Evolutionary conservation across 2,329 filamentous ascomycete genomes (phyloP).

Genomic region (Chalaropsis thielavioides): DNA sequence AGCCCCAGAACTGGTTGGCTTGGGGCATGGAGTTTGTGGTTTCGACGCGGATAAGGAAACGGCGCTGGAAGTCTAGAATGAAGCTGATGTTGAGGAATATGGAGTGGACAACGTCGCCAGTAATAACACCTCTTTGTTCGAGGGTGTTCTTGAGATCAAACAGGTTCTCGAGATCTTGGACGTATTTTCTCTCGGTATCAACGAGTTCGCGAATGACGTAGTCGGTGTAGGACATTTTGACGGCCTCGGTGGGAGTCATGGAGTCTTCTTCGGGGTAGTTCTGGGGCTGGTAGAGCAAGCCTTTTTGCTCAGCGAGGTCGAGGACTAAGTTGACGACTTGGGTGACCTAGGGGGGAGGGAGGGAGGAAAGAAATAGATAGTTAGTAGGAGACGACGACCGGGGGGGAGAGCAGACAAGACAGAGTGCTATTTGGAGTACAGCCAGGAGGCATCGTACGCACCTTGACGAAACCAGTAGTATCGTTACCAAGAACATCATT

Average conservation of each 20-base stretch:
- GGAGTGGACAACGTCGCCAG: conserved; percentile 79
- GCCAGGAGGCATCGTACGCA: conserved; percentile 32
- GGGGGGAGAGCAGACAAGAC: neutral
- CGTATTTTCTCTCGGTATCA: conserved; percentile 92
- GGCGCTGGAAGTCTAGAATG: conserved; percentile 85
- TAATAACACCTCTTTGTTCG: conserved; percentile 74
- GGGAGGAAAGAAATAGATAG: conserved; percentile 8
- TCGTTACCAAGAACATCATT: conserved; percentile 85
- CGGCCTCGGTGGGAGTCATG: conserved; percentile 35
- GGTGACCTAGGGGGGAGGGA: conserved; percentile 41
- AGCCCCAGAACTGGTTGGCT: conserved; percentile 78
- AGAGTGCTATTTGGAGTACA: neutral
- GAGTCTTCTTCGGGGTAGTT: conserved; percentile 41
- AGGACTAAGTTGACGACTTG: conserved; percentile 87
- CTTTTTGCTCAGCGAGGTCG: conserved; percentile 66
- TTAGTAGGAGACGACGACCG: neutral
- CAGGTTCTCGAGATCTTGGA: conserved; percentile 88
- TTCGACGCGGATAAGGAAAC: conserved; percentile 90
- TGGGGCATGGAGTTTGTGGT: conserved; percentile 77
- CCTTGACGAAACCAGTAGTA: conserved; percentile 94
- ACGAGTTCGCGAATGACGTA: conserved; percentile 86
- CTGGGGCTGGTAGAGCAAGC: conserved; percentile 51
- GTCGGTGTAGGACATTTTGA: conserved; percentile 60
- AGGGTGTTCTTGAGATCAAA: conserved; percentile 83
- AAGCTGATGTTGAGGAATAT: conserved; percentile 96